Conservation (phyloP, 768 basidiomycete species). For the Boletus fagicola region DNA sequence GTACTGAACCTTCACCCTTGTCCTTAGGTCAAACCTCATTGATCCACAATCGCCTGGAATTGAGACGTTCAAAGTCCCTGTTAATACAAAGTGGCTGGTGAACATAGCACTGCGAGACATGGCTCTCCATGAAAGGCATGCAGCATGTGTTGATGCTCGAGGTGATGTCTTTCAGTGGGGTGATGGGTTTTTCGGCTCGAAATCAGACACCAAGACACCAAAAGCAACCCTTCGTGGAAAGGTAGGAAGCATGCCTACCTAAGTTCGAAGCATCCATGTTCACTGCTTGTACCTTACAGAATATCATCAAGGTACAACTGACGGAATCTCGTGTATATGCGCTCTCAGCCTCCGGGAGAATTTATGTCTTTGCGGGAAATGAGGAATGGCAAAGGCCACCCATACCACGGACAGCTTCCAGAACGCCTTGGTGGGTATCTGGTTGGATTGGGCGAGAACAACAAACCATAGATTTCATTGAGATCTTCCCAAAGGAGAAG, state of each 20-base stretch:
- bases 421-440: slow-evolving; percentile 58
- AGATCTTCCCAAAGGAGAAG: slow-evolving; percentile 56
- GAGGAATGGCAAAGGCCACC: slow-evolving; percentile 45
- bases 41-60: slow-evolving; percentile 38
- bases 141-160: slow-evolving; percentile 72
- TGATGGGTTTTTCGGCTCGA: slow-evolving; percentile 50
- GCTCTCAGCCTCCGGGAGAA: slow-evolving; percentile 70
- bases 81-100: slow-evolving; percentile 55
- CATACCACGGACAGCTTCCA: slow-evolving; percentile 42
- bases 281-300: slow-evolving; percentile 39
- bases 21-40: slow-evolving; percentile 45
- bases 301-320: slow-evolving; percentile 62
- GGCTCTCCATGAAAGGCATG: slow-evolving; percentile 61
- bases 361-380: slow-evolving; percentile 66
- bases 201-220: slow-evolving; percentile 37
- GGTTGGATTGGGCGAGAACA: slow-evolving; percentile 56
- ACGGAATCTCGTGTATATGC: slow-evolving; percentile 69
- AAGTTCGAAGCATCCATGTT: not conserved
- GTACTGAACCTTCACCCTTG: not conserved
- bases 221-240: slow-evolving; percentile 61
- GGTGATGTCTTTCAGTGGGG: slow-evolving; percentile 90
- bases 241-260: slow-evolving; percentile 36
- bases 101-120: slow-evolving; percentile 73
- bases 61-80: slow-evolving; percentile 49
- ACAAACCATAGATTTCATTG: slow-evolving; percentile 52